phyloP scores from a whole-genome alignment of 352 stramenopile species.

The Phytopythium chamaehyphon region DNA sequence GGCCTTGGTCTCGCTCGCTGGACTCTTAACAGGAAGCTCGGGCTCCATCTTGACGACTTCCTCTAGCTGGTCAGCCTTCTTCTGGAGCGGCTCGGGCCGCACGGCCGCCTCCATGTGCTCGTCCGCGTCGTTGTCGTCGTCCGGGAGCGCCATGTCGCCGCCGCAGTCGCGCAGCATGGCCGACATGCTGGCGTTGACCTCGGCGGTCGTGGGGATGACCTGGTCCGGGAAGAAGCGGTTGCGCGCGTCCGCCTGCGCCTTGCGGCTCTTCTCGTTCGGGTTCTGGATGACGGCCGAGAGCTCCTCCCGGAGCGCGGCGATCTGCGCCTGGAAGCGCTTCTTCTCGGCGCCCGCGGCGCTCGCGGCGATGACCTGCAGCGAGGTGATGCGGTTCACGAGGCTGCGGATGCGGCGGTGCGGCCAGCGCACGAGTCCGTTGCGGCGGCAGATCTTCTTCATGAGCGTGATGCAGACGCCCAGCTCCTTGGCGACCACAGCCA shows the following conservation, averaged over 20 bases:
- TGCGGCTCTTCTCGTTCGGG: conserved; percentile 81
- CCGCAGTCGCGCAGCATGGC: conserved; percentile 4
- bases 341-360: conserved; percentile 47
- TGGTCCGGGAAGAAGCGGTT: conserved; percentile 22
- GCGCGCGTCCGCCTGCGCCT: conserved; percentile 60
- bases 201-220: conserved; percentile 10
- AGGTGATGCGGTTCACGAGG: conserved; percentile 79
- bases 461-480: conserved; percentile 83
- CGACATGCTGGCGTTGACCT: conserved; percentile 2
- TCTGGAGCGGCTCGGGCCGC: conserved; percentile 3
- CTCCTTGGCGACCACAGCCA: conserved; percentile 78
- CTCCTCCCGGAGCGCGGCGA: conserved; percentile 54
- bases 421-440: conserved; percentile 77
- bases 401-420: conserved; percentile 79
- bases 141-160: conserved; percentile 6
- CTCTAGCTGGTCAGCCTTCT: not conserved
- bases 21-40: too few relatives aligned
- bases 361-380: conserved; percentile 57
- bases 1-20: conserved; percentile 6
- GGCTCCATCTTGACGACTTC: too few relatives aligned
- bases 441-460: conserved; percentile 87
- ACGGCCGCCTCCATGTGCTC: conserved; percentile 13
- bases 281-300: conserved; percentile 80
- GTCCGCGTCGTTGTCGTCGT: conserved; percentile 8
- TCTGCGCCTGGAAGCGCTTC: conserved; percentile 61